Conservation (phyloP, 176 grass and related monocot genomes). For the Rhynchospora pubera region DNA sequence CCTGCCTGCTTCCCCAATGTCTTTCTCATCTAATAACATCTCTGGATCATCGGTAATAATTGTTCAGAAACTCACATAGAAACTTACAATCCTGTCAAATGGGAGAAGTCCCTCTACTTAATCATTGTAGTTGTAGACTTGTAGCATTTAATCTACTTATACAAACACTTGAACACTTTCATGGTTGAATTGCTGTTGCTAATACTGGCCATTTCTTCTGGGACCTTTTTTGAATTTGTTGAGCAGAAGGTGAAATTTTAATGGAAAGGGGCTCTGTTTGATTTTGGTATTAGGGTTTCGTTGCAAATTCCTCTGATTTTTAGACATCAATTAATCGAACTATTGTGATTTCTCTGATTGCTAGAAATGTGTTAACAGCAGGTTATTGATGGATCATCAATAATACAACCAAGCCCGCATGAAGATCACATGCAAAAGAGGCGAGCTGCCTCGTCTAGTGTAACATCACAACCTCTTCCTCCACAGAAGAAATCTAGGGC, state of each 20-base stretch:
- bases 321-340: not conserved
- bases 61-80: not conserved
- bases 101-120: not conserved
- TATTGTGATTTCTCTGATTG: not conserved
- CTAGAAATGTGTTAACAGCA: not conserved
- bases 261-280: not conserved
- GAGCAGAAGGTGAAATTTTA: not conserved
- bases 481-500: slow-evolving; percentile 71
- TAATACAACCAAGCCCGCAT: slow-evolving; percentile 68
- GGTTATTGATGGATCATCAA: slow-evolving; percentile 69
- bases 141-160: not conserved
- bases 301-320: not conserved
- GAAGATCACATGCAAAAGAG: slow-evolving; percentile 71
- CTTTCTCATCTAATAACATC: slow-evolving; percentile 96
- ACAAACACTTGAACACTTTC: not conserved
- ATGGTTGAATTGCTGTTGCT: not conserved
- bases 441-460: slow-evolving; percentile 51
- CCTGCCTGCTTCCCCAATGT: slow-evolving; percentile 93
- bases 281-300: not conserved
- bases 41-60: slow-evolving; percentile 71
- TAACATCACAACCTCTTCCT: slow-evolving; percentile 75
- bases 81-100: slow-evolving; percentile 1
- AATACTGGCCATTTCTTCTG: not conserved
- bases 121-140: not conserved
- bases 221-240: not conserved